phyloP scores from a whole-genome alignment of 1,139 yeast species.

The Arxiozyma heterogenica region DNA sequence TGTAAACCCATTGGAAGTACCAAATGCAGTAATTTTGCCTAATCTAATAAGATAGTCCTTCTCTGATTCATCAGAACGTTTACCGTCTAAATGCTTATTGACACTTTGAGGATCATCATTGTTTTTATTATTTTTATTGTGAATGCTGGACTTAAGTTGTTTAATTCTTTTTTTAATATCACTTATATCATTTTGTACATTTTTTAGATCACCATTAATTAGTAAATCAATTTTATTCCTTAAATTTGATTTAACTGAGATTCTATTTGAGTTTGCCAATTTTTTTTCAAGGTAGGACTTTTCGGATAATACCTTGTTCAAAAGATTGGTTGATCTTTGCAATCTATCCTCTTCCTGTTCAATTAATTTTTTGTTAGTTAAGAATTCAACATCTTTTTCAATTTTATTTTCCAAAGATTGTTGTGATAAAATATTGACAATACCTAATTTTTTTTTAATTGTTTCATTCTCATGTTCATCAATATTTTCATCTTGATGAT shows the following conservation, averaged over 20 bases:
- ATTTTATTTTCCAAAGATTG: slow-evolving; percentile 62
- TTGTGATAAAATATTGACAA: slow-evolving; percentile 54
- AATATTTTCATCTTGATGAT: not conserved
- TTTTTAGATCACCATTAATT: slow-evolving; percentile 43
- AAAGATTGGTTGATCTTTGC: slow-evolving; percentile 48
- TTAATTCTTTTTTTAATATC: slow-evolving; percentile 56
- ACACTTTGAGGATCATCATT: slow-evolving; percentile 5
- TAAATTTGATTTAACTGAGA: slow-evolving; percentile 54
- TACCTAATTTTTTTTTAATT: slow-evolving; percentile 35
- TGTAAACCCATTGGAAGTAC: slow-evolving; percentile 51
- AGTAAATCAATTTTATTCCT: slow-evolving; percentile 48
- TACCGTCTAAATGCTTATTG: slow-evolving; percentile 19
- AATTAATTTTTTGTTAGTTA: slow-evolving; percentile 50
- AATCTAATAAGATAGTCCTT: slow-evolving; percentile 75
- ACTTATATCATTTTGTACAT: slow-evolving; percentile 47
- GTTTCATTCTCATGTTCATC: slow-evolving; percentile 10
- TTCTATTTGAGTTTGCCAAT: slow-evolving; percentile 48
- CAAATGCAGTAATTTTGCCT: slow-evolving; percentile 93
- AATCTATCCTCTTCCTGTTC: slow-evolving; percentile 70
- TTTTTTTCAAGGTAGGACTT: slow-evolving; percentile 41
- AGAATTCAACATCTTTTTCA: slow-evolving; percentile 59
- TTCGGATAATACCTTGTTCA: slow-evolving; percentile 38
- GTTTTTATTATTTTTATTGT: slow-evolving; percentile 20
- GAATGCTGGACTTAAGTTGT: slow-evolving; percentile 14
- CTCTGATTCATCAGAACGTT: slow-evolving; percentile 61